Evolutionary conservation across 176 grass and related monocot genomes (phyloP), one percentile per base, ranked within the genome.

Genomic region (Aegilops umbellulata): DNA sequence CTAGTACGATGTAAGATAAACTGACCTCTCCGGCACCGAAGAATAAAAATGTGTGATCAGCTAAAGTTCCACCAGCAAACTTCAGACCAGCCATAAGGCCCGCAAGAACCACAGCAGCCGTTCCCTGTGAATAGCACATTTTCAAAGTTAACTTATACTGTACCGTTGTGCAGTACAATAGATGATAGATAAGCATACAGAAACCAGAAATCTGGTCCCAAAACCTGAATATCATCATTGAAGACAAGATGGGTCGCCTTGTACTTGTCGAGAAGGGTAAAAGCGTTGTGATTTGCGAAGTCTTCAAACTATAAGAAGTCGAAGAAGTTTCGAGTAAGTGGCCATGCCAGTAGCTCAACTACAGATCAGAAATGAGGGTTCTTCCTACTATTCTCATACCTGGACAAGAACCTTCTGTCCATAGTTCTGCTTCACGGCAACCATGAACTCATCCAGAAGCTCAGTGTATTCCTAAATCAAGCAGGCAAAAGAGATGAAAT

Each of bases 191-290:
- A 69, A 70, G 15, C 41, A 83, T 65, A 53, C 15, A 77, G 14
- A 36, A 84, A 34, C 4, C 30, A 69, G 36, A 71, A 19, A 14
- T 42, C 25, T 74, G 22, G 64, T 62, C 38, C 47, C 8, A 22
- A 6, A 17, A 98, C 95, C 95, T 98, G 95, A 84, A 98, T 98
- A 84, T 98, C 95, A 91, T 98, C 95, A 86, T 95, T 98, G 85
- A 98, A 98, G 38, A 95, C 93, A 62, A 98, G 95, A 90, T 98
- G 93, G 15, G 86, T 95, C 30, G 61, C 83, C 73, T 60, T 82
- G 85, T 98, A 98, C 76, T 93, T 98, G 20, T 88, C 74, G n/a
- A 98, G 95, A 88, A 95, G 93, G 42, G 86, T 83, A 88, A 98
- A 95, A 36, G 95, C 95, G 82, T 98, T 95, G 76, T 98, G 91